Base-by-base conservation (phyloP, 371 early-diverging fungal genomes). In the Zopfochytrium polystomum region DNA sequence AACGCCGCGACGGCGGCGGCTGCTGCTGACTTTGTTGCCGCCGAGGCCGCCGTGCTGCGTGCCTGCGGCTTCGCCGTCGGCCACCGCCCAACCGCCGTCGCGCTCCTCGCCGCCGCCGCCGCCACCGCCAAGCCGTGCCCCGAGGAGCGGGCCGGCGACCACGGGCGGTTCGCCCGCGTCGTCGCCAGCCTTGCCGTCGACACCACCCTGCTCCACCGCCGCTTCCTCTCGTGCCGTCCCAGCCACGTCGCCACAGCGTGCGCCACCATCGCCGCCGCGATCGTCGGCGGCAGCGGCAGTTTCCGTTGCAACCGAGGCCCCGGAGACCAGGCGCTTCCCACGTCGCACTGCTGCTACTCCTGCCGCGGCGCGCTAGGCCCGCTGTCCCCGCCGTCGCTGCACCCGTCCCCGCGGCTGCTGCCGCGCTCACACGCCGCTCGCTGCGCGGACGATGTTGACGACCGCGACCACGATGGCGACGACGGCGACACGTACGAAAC, bases 111-210 rank as follows among this genome's bases (percentile, higher is more conserved):
- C 32, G 34, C 55, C 15, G n/a, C n/a, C 58, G 55, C 11, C n/a
- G n/a, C n/a, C n/a, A n/a, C n/a, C n/a, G n/a, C n/a, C n/a, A n/a
- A n/a, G n/a, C n/a, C n/a, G n/a, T 60, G 55, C 60, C 46, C 38
- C 25, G 29, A 65, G 44, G 55, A 13, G 3, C 23, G 54, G 31
- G n/a, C 29, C 9, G 50, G 46, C 29, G 27, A 44, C 32, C 44
- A 18, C n/a, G 13, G 13, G 42, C 56, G 47, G 3, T 22, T 26
- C 26, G 49, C 66, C 2, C 54, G 63, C n/a, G 66, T 66, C 42
- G 50, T 74, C 20, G 79, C 79, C 11, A 66, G 78, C 44, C 77
- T 82, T 69, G 56, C 85, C 46, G 65, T 84, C 58, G 87, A 87
- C 58, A 48, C 80, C 7, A 63, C 79, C 29, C 52, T 77, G 3